phyloP scores from a whole-genome alignment of 2,329 filamentous ascomycete genomes.

The Madurella mycetomatis region DNA sequence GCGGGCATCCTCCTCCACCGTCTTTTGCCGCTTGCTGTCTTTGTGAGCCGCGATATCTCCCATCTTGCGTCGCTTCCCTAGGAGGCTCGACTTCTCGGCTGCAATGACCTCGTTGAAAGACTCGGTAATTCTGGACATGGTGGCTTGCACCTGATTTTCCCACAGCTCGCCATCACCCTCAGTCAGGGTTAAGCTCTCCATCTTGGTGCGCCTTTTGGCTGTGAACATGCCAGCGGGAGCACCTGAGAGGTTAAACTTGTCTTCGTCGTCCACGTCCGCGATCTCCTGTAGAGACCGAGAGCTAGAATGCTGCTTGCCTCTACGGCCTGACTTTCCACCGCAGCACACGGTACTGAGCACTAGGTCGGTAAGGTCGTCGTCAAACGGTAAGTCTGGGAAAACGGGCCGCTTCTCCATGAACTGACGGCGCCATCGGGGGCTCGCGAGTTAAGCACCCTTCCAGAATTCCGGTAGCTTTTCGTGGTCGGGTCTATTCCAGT shows the following conservation, averaged over 20 bases:
- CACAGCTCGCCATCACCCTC: not conserved
- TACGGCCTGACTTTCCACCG: not conserved
- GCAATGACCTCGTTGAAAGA: conserved; percentile 1
- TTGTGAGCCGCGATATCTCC: not conserved
- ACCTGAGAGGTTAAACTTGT: not conserved
- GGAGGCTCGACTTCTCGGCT: not conserved
- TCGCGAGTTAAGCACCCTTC: conserved; percentile 2
- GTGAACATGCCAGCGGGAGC: not conserved
- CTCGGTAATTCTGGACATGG: conserved; percentile 1
- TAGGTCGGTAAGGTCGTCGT: conserved; percentile 13
- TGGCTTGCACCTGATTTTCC: not conserved
- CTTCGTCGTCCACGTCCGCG: not conserved
- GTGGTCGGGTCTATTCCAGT: not conserved
- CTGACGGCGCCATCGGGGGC: not conserved
- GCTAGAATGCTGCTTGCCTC: not conserved
- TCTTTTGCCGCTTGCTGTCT: conserved; percentile 5
- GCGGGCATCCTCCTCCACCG: not conserved
- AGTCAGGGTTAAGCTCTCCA: not conserved
- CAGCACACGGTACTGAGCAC: conserved; percentile 4
- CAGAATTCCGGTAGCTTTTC: conserved; percentile 4
- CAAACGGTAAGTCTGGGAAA: not conserved
- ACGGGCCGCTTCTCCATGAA: not conserved
- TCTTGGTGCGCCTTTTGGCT: not conserved
- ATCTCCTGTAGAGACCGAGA: too few relatives aligned
- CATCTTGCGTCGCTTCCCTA: not conserved